Conservation (phyloP, 441 rosid species). For the Syzygium malaccense region DNA sequence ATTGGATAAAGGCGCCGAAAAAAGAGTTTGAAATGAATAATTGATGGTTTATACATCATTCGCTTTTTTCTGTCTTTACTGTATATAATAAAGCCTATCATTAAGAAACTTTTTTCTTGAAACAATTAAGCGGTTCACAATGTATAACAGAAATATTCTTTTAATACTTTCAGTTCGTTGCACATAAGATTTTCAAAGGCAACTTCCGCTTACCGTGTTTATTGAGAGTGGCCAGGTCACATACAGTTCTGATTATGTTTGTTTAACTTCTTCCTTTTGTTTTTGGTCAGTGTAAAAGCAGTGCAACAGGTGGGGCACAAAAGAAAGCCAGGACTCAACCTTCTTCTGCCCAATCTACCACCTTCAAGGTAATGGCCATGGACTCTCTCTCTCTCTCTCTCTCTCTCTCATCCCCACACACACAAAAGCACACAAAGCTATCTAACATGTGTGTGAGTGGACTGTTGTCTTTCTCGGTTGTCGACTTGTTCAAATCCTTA, state of each 20-base stretch:
- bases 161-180: neutral
- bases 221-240: neutral
- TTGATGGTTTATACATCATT: neutral
- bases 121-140: neutral
- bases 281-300: constrained; percentile 3
- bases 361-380: constrained; percentile 1
- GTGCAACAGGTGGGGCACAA: constrained; percentile 1
- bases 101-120: neutral
- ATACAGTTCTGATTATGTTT: neutral
- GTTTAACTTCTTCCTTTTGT: neutral
- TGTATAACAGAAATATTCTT: neutral
- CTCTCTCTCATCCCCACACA: neutral
- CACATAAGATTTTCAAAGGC: neutral
- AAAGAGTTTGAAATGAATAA: neutral
- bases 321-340: constrained; percentile 10
- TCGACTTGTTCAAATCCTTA: neutral
- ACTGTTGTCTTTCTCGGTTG: neutral
- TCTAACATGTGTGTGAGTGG: neutral
- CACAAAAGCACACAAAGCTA: neutral
- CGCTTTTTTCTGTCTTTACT: neutral
- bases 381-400: neutral
- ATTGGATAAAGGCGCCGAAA: neutral
- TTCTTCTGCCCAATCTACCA: constrained; percentile 3
- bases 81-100: neutral
- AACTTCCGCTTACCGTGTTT: neutral